Evolutionary conservation across 1,284 basidiomycete genomes (phyloP).

Genomic region (Ceratobasidium sp.): DNA sequence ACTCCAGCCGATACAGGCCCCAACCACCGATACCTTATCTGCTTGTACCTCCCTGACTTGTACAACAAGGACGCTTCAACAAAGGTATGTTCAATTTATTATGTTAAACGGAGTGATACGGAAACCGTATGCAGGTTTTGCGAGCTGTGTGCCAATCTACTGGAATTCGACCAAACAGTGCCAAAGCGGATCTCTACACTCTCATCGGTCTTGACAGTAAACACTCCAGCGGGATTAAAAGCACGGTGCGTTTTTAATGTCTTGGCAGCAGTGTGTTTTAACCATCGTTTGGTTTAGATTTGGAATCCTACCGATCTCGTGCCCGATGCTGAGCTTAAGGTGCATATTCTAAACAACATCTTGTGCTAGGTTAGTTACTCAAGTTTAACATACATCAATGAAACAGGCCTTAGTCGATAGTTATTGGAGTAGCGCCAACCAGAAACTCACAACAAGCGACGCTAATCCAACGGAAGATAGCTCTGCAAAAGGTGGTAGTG

Average conservation of each 20-base stretch:
- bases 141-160: background rate
- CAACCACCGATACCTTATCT: constrained; percentile 67
- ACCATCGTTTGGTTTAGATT: constrained; percentile 52
- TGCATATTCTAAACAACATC: constrained; percentile 43
- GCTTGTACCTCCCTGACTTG: constrained; percentile 72
- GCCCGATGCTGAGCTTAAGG: constrained; percentile 66
- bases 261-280: constrained; percentile 3
- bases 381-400: too few species aligned
- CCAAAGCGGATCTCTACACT: constrained; percentile 73
- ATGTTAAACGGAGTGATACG: background rate
- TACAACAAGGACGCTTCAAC: constrained; percentile 65
- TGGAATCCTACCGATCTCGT: constrained; percentile 69
- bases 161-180: constrained; percentile 57
- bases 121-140: constrained; percentile 14
- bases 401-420: constrained; percentile 45
- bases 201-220: constrained; percentile 71
- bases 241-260: constrained; percentile 57
- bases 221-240: constrained; percentile 70
- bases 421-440: constrained; percentile 43
- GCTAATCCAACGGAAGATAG: constrained; percentile 43
- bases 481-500: constrained; percentile 50
- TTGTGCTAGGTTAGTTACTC: constrained; percentile 48
- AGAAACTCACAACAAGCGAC: constrained; percentile 37
- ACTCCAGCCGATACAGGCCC: constrained; percentile 57
- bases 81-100: constrained; percentile 51